A percentile compares a stretch with the other conserved stretches of the same genome.
phyloP scores from a whole-genome alignment of 805 yeast species.

The Priceomyces fermenticarens region DNA sequence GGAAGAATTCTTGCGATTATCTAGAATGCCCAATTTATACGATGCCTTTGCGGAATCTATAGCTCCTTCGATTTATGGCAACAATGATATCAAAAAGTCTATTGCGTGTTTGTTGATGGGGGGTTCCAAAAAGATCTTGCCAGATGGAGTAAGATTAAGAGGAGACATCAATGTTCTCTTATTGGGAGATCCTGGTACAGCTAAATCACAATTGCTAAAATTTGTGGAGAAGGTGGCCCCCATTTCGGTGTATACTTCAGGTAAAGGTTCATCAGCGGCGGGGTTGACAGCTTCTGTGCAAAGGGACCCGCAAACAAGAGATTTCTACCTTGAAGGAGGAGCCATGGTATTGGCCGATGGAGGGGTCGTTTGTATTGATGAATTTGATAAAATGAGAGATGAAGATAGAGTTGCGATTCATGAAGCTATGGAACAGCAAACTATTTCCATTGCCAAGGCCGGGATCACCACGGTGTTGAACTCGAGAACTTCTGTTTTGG shows the following conservation, averaged over 20 bases:
- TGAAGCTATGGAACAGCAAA: slow-evolving; percentile 99
- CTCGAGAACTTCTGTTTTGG: slow-evolving; percentile 93
- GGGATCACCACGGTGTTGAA: slow-evolving; percentile 96
- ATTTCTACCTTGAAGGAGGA: slow-evolving; percentile 96
- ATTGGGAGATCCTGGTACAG: slow-evolving; percentile 98
- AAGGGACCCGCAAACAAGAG: slow-evolving; percentile 82
- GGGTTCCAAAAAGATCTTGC: slow-evolving; percentile 87
- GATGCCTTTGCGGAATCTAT: slow-evolving; percentile 83
- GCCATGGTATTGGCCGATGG: slow-evolving; percentile 99
- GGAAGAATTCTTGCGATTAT: slow-evolving; percentile 78
- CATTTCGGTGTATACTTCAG: slow-evolving; percentile 93
- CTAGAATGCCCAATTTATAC: slow-evolving; percentile 81
- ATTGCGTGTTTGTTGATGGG: slow-evolving; percentile 90
- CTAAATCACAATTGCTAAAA: slow-evolving; percentile 92
- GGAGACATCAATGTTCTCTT: slow-evolving; percentile 94
- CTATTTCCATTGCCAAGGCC: slow-evolving; percentile 97
- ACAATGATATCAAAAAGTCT: slow-evolving; percentile 87
- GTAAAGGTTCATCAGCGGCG: slow-evolving; percentile 99
- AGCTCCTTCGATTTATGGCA: slow-evolving; percentile 97
- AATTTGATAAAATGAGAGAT: slow-evolving; percentile 98
- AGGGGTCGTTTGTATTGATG: slow-evolving; percentile 98
- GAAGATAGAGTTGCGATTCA: slow-evolving; percentile 98
- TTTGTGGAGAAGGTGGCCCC: slow-evolving; percentile 95
- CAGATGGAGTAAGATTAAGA: slow-evolving; percentile 94
- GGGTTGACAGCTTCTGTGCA: slow-evolving; percentile 98